Percentiles rank a stretch among this genome's conserved stretches.
These are phyloP conservation scores for Penicillium rolfsii DNA, from an alignment of 2,329 filamentous ascomycete genomes.

Conservation along the genomic window DNA sequence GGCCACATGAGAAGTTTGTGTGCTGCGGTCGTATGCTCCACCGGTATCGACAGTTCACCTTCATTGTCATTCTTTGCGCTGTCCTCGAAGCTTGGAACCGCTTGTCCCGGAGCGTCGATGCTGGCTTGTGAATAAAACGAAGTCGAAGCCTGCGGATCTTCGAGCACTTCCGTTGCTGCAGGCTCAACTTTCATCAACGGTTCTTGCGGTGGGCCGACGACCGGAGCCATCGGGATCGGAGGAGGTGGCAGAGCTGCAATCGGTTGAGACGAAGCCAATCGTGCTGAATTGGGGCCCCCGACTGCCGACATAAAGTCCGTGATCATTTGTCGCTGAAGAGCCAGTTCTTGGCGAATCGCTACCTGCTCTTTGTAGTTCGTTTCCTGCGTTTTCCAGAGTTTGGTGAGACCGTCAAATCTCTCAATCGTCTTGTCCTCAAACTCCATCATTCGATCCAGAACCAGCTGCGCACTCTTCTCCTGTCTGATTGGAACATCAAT, in stretches of 20 bases:
- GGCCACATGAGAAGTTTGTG: slow-evolving; percentile 77
- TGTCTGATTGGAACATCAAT: slow-evolving; percentile 34
- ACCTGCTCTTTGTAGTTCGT: neutral
- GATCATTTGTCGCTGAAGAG: slow-evolving; percentile 1
- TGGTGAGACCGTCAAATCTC: slow-evolving; percentile 29
- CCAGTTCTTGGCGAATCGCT: neutral
- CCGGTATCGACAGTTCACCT: slow-evolving; percentile 72
- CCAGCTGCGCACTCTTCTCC: slow-evolving; percentile 45
- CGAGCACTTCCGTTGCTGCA: neutral
- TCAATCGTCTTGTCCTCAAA: slow-evolving; percentile 38
- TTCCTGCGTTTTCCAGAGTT: slow-evolving; percentile 10
- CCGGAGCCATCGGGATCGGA: neutral
- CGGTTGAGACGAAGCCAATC: slow-evolving; percentile 1
- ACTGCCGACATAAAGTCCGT: slow-evolving; percentile 1
- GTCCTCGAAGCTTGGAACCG: slow-evolving; percentile 12
- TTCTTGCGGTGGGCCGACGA: neutral
- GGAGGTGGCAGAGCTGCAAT: slow-evolving; percentile 1
- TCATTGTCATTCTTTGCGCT: slow-evolving; percentile 30
- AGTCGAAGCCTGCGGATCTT: slow-evolving; percentile 2
- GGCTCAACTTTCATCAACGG: slow-evolving; percentile 34
- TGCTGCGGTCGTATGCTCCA: slow-evolving; percentile 88
- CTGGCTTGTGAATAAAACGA: slow-evolving; percentile 8
- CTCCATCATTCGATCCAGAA: slow-evolving; percentile 41
- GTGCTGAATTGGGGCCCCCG: neutral
- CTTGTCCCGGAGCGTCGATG: neutral